A percentile compares a stretch with the other conserved stretches of the same genome.
Conservation (phyloP, 345 rosid genomes). For the Alliaria petiolata region DNA sequence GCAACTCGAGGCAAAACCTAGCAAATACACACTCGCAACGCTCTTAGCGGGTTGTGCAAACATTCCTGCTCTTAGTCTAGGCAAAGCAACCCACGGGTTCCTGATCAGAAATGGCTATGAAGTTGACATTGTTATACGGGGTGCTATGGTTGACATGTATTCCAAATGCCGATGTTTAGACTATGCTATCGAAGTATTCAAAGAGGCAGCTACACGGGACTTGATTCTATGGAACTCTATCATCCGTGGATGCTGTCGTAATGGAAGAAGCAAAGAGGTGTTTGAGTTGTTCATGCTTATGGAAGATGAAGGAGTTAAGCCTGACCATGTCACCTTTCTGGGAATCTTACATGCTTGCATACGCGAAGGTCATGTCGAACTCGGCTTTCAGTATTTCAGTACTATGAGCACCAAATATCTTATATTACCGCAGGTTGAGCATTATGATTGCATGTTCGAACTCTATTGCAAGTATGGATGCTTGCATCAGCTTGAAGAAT, state of each 20-base stretch:
- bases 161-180: constrained; percentile 52
- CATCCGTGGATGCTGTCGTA: constrained; percentile 61
- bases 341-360: constrained; percentile 67
- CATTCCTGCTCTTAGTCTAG: constrained; percentile 46
- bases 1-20: constrained; percentile 63
- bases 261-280: constrained; percentile 53
- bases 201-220: constrained; percentile 47
- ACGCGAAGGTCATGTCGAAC: constrained; percentile 43
- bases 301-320: constrained; percentile 60
- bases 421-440: constrained; percentile 66
- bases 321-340: constrained; percentile 62
- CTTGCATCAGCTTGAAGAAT: constrained; percentile 55
- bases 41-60: constrained; percentile 79
- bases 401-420: constrained; percentile 48
- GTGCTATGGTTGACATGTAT: constrained; percentile 82
- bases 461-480: constrained; percentile 45
- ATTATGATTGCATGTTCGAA: constrained; percentile 70
- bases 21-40: constrained; percentile 57
- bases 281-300: constrained; percentile 48
- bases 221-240: constrained; percentile 73
- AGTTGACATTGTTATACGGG: constrained; percentile 48
- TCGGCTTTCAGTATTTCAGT: constrained; percentile 49
- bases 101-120: constrained; percentile 59
- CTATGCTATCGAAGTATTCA: constrained; percentile 58
- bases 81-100: constrained; percentile 78